A percentile compares a stretch with the other conserved stretches of the same genome.
Evolutionary conservation across 768 basidiomycete species (phyloP).

Genomic region (Mycena amicta): DNA sequence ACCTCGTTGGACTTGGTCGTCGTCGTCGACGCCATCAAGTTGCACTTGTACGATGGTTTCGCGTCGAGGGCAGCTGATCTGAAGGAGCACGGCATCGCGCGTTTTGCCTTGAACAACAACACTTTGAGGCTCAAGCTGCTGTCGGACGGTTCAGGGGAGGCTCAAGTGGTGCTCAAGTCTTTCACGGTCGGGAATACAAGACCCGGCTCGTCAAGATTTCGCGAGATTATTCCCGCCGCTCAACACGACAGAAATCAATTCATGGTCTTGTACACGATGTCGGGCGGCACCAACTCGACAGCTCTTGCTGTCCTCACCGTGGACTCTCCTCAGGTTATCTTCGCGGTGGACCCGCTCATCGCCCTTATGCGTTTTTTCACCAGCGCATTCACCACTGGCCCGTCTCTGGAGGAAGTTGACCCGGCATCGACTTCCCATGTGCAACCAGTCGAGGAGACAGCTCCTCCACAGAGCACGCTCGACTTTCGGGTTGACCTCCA

Average conservation of each 20-base stretch:
- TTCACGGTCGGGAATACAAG: conserved; percentile 90
- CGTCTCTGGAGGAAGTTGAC: conserved; percentile 11
- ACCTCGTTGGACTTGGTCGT: conserved; percentile 75
- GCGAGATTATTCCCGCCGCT: conserved; percentile 93
- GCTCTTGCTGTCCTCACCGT: conserved; percentile 83
- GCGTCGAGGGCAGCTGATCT: conserved; percentile 61
- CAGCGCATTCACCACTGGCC: conserved; percentile 44
- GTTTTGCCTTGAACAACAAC: conserved; percentile 82
- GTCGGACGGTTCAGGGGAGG: conserved; percentile 82
- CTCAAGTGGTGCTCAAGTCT: conserved; percentile 86
- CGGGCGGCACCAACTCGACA: conserved; percentile 57
- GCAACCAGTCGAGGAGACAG: conserved; percentile 14
- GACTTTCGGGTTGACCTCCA: conserved; percentile 87
- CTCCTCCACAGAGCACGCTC: conserved; percentile 29
- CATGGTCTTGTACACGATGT: conserved; percentile 86
- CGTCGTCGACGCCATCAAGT: conserved; percentile 66
- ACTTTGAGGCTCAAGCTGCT: conserved; percentile 79
- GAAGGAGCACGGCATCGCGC: conserved; percentile 79
- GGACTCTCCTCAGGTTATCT: conserved; percentile 90
- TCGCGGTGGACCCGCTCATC: conserved; percentile 90
- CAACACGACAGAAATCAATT: conserved; percentile 88
- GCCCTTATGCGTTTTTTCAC: conserved; percentile 86
- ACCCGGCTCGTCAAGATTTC: conserved; percentile 79
- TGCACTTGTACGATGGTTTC: conserved; percentile 80
- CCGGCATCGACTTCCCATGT: background rate